Conservation (phyloP, 768 basidiomycete genomes). For the Suillus paluster region DNA sequence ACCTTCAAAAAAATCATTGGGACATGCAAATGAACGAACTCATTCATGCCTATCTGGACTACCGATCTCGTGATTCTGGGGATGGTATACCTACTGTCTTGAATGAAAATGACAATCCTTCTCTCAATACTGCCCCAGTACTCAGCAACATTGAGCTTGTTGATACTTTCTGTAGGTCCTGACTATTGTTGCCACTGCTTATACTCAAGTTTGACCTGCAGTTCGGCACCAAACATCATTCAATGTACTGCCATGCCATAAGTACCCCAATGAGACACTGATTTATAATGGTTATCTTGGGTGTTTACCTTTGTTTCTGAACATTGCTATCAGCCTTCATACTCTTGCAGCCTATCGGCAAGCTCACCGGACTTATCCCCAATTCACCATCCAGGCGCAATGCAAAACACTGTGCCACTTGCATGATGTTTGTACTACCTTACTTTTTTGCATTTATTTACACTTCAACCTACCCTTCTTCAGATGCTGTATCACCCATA, state of each 20-base stretch:
- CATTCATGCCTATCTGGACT: constrained; percentile 11
- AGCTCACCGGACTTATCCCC: constrained; percentile 26
- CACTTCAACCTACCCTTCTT: background rate
- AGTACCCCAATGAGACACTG: constrained; percentile 23
- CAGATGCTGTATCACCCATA: background rate
- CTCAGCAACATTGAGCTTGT: background rate
- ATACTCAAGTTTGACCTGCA: background rate
- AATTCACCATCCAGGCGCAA: constrained; percentile 26
- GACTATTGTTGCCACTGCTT: background rate
- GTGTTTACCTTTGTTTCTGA: constrained; percentile 18
- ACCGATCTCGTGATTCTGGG: background rate
- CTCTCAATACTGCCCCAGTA: background rate
- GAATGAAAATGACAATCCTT: no score
- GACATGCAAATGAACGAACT: constrained; percentile 15
- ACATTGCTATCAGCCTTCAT: constrained; percentile 20
- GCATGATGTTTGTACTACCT: background rate
- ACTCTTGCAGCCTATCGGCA: constrained; percentile 29
- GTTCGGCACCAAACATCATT: background rate
- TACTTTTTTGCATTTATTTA: background rate
- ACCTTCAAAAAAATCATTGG: constrained; percentile 25
- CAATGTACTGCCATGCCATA: no score
- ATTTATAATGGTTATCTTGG: constrained; percentile 25
- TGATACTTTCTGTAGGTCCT: constrained; percentile 1
- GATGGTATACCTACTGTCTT: constrained; percentile 4
- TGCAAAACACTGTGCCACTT: constrained; percentile 5